phyloP scores from a whole-genome alignment of 2,329 filamentous ascomycete species.

The Aspergillus ochraceus region DNA sequence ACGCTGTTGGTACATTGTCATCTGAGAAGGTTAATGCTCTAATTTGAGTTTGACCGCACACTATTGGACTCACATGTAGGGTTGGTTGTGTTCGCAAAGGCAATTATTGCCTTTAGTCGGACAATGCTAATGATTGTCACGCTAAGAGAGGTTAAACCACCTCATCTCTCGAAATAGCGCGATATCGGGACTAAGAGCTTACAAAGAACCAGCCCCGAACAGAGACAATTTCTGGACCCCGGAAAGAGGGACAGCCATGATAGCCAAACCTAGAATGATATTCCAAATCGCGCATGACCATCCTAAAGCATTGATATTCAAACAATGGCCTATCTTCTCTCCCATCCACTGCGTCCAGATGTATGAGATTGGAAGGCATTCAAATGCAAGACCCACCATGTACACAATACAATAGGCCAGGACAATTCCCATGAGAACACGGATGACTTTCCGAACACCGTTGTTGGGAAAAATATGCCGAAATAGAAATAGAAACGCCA shows the following conservation, averaged over 20 bases:
- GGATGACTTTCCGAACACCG: background rate
- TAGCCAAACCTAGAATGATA: conserved; percentile 2
- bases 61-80: background rate
- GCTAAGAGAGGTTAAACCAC: background rate
- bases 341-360: background rate
- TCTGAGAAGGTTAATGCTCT: background rate
- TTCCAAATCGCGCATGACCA: background rate
- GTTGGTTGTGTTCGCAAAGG: background rate
- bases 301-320: conserved; percentile 8
- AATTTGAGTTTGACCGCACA: too few species aligned
- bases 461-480: background rate
- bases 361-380: background rate
- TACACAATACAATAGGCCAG: background rate
- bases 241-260: conserved; percentile 1
- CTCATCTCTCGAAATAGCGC: background rate
- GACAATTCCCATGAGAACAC: background rate
- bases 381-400: background rate
- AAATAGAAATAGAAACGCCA: background rate
- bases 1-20: background rate
- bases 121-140: conserved; percentile 1
- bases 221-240: background rate
- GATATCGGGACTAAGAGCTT: background rate
- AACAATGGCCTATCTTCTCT: background rate
- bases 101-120: background rate
- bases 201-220: conserved; percentile 5